Percentiles rank a stretch among this genome's conserved stretches.
Evolutionary conservation across 768 basidiomycete species (phyloP).

Genomic region (button mushroom (Agaricus bisporus)): DNA sequence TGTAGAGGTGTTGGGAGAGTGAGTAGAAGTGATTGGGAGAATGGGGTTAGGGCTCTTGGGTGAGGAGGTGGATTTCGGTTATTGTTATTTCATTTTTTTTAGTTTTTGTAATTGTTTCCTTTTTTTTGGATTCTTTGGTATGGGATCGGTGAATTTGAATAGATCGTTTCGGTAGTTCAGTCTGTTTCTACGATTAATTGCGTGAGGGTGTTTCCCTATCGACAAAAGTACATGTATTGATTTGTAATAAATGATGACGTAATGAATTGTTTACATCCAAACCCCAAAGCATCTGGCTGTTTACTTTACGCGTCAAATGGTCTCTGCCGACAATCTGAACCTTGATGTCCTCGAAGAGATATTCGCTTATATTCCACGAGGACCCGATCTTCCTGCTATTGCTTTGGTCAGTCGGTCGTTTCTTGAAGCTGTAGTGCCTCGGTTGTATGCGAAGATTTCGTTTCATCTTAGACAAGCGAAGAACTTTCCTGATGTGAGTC

Average conservation of each 20-base stretch:
- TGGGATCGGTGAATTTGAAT: too few relatives aligned
- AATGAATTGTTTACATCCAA: too few relatives aligned
- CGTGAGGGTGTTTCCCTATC: too few relatives aligned
- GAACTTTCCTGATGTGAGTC: conserved; percentile 43
- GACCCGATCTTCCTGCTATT: conserved; percentile 51
- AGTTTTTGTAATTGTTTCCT: background rate
- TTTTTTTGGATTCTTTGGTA: conserved; percentile 9
- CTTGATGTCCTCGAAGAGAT: conserved; percentile 71
- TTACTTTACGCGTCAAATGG: too few relatives aligned
- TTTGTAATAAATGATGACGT: too few relatives aligned
- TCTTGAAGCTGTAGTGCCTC: conserved; percentile 54
- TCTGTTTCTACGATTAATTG: too few relatives aligned
- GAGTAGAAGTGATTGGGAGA: conserved; percentile 54
- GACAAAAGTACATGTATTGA: too few relatives aligned
- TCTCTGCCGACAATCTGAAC: conserved; percentile 61
- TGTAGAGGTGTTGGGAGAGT: conserved; percentile 63
- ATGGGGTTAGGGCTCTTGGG: conserved; percentile 28
- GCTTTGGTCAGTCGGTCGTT: conserved; percentile 65
- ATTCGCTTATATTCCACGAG: conserved; percentile 40
- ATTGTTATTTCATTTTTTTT: background rate
- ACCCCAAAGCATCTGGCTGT: too few relatives aligned
- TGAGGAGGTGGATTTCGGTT: background rate
- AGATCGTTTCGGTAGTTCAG: too few relatives aligned
- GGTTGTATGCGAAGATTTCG: conserved; percentile 51
- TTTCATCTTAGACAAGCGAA: conserved; percentile 55